Conservation (phyloP, 163 green algal genomes). For the Volvox carteri region DNA sequence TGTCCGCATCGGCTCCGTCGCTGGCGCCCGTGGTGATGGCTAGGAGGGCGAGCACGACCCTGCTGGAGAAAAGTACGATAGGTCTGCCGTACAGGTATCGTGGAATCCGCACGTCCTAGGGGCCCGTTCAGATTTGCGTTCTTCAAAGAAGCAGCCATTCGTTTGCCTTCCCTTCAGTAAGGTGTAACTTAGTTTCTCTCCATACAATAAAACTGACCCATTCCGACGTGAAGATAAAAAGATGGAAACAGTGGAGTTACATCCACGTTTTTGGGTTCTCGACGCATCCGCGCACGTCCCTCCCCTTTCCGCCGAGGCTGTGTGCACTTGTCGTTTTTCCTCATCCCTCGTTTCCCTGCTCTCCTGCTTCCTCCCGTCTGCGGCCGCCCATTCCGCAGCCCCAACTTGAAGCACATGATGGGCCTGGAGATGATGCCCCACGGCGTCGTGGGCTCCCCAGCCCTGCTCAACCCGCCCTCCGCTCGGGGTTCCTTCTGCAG, state of each 20-base stretch:
- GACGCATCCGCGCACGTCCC: too few relatives aligned
- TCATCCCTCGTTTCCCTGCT: not conserved
- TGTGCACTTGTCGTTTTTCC: too few relatives aligned
- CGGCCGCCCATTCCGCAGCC: not conserved
- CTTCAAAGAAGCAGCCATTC: not conserved
- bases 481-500: not conserved
- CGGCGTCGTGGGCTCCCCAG: not conserved
- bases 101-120: too few relatives aligned
- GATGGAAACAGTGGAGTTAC: too few relatives aligned
- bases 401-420: not conserved
- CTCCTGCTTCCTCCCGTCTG: too few relatives aligned
- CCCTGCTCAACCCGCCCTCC: not conserved
- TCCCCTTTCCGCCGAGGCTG: too few relatives aligned
- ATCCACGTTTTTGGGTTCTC: too few relatives aligned
- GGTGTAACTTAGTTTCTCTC: too few relatives aligned
- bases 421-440: not conserved
- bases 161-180: too few relatives aligned
- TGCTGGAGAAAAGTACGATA: not conserved
- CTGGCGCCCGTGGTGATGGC: too few relatives aligned
- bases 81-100: not conserved
- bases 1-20: not conserved
- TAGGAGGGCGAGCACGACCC: constrained; percentile 7
- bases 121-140: not conserved
- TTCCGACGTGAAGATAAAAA: too few relatives aligned
- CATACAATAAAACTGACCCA: too few relatives aligned